Percentiles rank a stretch among this genome's conserved stretches.
These are phyloP conservation scores for Cyclocybe cylindracea DNA, from an alignment of 768 basidiomycete species.

Conservation along the genomic window DNA sequence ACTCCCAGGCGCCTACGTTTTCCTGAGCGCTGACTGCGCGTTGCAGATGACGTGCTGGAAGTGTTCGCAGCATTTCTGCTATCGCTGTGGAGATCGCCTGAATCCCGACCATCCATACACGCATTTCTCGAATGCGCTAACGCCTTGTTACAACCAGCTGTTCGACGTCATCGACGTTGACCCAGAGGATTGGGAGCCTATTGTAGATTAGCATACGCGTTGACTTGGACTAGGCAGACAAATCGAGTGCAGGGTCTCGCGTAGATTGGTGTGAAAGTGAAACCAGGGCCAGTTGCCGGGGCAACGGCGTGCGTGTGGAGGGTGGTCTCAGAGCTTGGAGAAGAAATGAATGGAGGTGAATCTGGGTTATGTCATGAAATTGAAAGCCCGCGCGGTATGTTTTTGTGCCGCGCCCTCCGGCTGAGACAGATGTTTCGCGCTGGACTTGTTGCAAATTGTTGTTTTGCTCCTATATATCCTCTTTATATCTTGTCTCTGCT, in stretches of 20 bases:
- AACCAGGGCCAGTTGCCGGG: conserved; percentile 1
- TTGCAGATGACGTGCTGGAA: conserved; percentile 76
- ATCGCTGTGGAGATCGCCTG: conserved; percentile 67
- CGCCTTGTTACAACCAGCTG: conserved; percentile 61
- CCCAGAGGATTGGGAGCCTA: conserved; percentile 50
- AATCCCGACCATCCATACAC: conserved; percentile 53
- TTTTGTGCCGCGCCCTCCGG: conserved; percentile 26
- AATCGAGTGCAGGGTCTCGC: conserved; percentile 28
- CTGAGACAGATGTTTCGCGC: conserved; percentile 32
- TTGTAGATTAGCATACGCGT: conserved; percentile 19
- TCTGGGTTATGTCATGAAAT: conserved; percentile 28
- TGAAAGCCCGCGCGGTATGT: conserved; percentile 42
- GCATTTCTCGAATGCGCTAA: conserved; percentile 63
- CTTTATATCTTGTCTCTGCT: conserved; percentile 29
- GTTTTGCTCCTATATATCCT: conserved; percentile 30
- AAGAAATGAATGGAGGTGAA: conserved; percentile 2
- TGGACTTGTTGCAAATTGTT: conserved; percentile 25
- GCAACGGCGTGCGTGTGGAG: conserved; percentile 1
- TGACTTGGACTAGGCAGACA: not conserved
- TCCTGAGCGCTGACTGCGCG: conserved; percentile 10
- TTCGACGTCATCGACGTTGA: conserved; percentile 54
- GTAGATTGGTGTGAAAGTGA: conserved; percentile 18
- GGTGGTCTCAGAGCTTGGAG: conserved; percentile 7
- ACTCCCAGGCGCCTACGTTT: not conserved
- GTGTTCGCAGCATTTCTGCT: conserved; percentile 81